Evolutionary conservation across 202 grass and related monocot genomes (phyloP).

Genomic region (Digitaria exilis): DNA sequence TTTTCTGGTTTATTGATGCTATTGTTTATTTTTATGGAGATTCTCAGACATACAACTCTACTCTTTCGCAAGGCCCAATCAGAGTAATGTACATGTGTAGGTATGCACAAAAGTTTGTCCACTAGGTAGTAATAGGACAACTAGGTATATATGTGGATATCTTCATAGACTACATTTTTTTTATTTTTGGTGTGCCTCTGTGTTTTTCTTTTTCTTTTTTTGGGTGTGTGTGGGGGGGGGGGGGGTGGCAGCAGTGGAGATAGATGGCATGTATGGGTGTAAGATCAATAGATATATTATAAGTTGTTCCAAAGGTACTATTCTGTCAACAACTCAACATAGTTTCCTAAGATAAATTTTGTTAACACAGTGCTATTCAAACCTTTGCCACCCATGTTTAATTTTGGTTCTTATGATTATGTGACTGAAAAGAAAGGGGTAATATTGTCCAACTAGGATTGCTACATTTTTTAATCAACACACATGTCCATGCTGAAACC

Average conservation of each 20-base stretch:
- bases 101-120: neutral
- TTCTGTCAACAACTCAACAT: neutral
- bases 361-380: neutral
- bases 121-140: neutral
- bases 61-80: neutral
- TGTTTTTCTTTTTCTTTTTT: too few relatives aligned
- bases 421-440: neutral
- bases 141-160: neutral
- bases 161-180: too few relatives aligned
- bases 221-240: too few relatives aligned
- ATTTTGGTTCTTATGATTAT: neutral
- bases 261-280: neutral
- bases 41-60: neutral
- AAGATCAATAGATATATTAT: too few relatives aligned
- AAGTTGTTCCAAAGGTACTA: too few relatives aligned
- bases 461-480: neutral
- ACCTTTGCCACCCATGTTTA: neutral
- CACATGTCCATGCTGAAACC: neutral
- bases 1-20: conserved; percentile 4
- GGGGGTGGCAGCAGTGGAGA: neutral
- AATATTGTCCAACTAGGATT: neutral
- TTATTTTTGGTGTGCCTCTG: too few relatives aligned
- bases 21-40: conserved; percentile 22
- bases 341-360: neutral
- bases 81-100: neutral